Evolutionary conservation across 2,329 filamentous ascomycete species (phyloP).

Genomic region (Penicillium sp.): DNA sequence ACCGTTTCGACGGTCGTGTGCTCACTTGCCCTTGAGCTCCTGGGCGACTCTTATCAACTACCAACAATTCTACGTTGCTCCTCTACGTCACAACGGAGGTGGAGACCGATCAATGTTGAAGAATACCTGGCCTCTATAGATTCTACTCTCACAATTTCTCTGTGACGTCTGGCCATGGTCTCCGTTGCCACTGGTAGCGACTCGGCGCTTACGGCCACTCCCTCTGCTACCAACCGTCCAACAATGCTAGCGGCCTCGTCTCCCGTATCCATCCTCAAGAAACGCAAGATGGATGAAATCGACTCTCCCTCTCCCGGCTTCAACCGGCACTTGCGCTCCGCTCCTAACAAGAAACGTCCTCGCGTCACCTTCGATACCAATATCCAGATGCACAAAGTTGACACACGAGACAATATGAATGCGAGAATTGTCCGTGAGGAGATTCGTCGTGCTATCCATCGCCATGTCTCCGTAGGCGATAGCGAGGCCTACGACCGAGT

Average conservation of each 20-base stretch:
- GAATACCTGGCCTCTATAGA: slow-evolving; percentile 8
- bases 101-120: slow-evolving; percentile 23
- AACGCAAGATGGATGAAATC: slow-evolving; percentile 38
- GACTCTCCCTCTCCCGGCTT: slow-evolving; percentile 32
- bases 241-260: slow-evolving; percentile 33
- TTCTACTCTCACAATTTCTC: neutral
- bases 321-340: slow-evolving; percentile 15
- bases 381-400: slow-evolving; percentile 30
- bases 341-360: slow-evolving; percentile 36
- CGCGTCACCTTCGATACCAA: slow-evolving; percentile 45
- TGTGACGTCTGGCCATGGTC: slow-evolving; percentile 29
- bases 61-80: slow-evolving; percentile 8
- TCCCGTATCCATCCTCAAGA: slow-evolving; percentile 38
- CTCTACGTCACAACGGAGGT: slow-evolving; percentile 6
- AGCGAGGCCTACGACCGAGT: slow-evolving; percentile 55
- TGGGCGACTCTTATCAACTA: slow-evolving; percentile 5
- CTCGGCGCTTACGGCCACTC: slow-evolving; percentile 26
- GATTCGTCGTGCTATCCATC: slow-evolving; percentile 55
- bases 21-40: slow-evolving; percentile 16
- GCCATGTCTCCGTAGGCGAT: slow-evolving; percentile 49
- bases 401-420: slow-evolving; percentile 41
- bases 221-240: slow-evolving; percentile 19
- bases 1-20: slow-evolving; percentile 21
- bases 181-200: slow-evolving; percentile 29
- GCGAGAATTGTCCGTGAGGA: slow-evolving; percentile 57